phyloP scores from a whole-genome alignment of 805 yeast species.

The Naumovozyma baii region DNA sequence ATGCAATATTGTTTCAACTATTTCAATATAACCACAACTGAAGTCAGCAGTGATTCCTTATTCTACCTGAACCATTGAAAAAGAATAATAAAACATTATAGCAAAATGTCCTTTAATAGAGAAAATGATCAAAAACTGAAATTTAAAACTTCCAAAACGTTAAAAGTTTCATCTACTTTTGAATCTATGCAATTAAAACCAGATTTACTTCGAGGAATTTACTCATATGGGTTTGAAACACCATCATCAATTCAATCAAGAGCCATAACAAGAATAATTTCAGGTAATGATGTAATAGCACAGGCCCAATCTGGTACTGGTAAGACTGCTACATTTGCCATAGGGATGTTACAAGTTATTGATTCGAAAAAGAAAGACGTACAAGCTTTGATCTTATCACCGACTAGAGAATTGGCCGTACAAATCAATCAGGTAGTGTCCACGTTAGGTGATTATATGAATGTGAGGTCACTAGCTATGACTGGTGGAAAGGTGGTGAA shows the following conservation, averaged over 20 bases:
- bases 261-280: conserved; percentile 88
- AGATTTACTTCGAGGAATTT: conserved; percentile 51
- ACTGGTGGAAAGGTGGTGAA: conserved; percentile 87
- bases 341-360: conserved; percentile 81
- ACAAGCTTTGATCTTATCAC: conserved; percentile 87
- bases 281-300: conserved; percentile 90
- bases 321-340: conserved; percentile 97
- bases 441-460: conserved; percentile 81
- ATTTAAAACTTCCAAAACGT: conserved; percentile 52
- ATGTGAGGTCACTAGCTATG: conserved; percentile 78
- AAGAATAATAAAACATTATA: conserved; percentile 5
- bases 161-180: conserved; percentile 45
- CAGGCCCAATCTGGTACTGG: conserved; percentile 99
- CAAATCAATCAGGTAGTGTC: conserved; percentile 86
- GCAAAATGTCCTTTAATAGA: conserved; percentile 51
- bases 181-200: conserved; percentile 70
- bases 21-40: no score
- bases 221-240: conserved; percentile 84
- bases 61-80: not conserved
- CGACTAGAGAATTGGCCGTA: conserved; percentile 91
- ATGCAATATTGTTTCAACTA: no score
- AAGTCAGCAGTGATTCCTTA: no score
- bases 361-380: conserved; percentile 64
- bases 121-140: conserved; percentile 50
- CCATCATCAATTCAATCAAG: conserved; percentile 97